phyloP scores from a whole-genome alignment of 345 rosid species.

The Gossypium raimondii region DNA sequence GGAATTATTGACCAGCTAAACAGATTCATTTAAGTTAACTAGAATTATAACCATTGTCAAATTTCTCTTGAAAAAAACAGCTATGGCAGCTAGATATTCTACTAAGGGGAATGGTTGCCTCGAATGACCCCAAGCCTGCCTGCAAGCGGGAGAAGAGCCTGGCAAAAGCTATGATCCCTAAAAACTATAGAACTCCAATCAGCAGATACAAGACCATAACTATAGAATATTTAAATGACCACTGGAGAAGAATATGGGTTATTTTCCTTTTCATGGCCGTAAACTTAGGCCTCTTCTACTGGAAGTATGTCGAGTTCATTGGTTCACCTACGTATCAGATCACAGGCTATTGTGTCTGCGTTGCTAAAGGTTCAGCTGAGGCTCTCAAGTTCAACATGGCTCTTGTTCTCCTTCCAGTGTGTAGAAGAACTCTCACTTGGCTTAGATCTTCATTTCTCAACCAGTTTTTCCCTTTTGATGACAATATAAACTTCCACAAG shows the following conservation, averaged over 20 bases:
- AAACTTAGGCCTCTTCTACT: conserved; percentile 44
- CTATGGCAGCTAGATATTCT: conserved; percentile 91
- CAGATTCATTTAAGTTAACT: not conserved
- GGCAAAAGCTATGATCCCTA: conserved; percentile 80
- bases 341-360: conserved; percentile 73
- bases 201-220: conserved; percentile 42
- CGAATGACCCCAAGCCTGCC: conserved; percentile 33
- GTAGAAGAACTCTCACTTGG: conserved; percentile 64
- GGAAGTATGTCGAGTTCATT: conserved; percentile 48
- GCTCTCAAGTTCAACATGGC: conserved; percentile 90
- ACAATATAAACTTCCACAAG: conserved; percentile 83
- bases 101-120: conserved; percentile 64
- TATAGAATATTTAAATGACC: conserved; percentile 45
- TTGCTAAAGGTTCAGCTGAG: conserved; percentile 86
- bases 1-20: not conserved
- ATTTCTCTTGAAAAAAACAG: conserved; percentile 32
- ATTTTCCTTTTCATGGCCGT: conserved; percentile 38
- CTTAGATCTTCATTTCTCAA: conserved; percentile 63
- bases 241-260: conserved; percentile 71
- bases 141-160: conserved; percentile 37
- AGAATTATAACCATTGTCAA: conserved; percentile 1
- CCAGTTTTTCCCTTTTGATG: conserved; percentile 72
- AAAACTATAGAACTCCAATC: conserved; percentile 57
- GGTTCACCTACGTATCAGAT: conserved; percentile 42
- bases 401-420: conserved; percentile 74